These are phyloP conservation scores for Piper longum DNA, from an alignment of 164 flowering plant species.

Conservation along the genomic window DNA sequence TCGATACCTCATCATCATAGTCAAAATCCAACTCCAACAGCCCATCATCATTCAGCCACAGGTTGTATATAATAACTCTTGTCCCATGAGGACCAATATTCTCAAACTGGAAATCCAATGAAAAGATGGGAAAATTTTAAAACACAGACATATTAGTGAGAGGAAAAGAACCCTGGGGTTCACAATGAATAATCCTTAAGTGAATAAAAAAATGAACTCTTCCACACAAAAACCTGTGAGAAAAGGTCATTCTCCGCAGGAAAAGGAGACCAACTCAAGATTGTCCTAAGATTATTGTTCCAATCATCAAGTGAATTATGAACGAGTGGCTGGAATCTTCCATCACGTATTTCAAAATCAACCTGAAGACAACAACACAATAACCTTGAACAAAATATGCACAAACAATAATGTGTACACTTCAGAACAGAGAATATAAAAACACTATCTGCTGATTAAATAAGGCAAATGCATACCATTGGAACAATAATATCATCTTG, in stretches of 20 bases:
- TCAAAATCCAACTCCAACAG: conserved; percentile 76
- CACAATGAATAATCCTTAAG: neutral
- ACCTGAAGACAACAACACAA: conserved; percentile 35
- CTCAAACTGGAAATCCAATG: conserved; percentile 44
- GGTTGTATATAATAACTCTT: conserved; percentile 61
- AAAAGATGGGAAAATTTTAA: neutral
- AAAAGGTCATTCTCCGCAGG: conserved; percentile 57
- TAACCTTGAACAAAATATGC: too few species aligned
- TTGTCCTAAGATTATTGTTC: conserved; percentile 52
- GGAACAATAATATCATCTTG: conserved; percentile 97
- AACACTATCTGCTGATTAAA: neutral
- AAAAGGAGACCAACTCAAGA: conserved; percentile 94
- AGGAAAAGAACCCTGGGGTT: neutral
- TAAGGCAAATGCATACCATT: conserved; percentile 35
- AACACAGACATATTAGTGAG: neutral
- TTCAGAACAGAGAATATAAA: neutral
- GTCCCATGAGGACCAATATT: conserved; percentile 82
- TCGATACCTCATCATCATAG: conserved; percentile 64
- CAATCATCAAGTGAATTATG: conserved; percentile 70
- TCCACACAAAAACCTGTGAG: conserved; percentile 45
- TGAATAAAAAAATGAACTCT: neutral
- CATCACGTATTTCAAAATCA: conserved; percentile 59
- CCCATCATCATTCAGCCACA: conserved; percentile 96
- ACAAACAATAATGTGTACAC: neutral
- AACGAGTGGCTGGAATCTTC: conserved; percentile 54